Base-by-base conservation (phyloP, 1,139 yeast genomes). In the Geotrichum citri-aurantii region DNA sequence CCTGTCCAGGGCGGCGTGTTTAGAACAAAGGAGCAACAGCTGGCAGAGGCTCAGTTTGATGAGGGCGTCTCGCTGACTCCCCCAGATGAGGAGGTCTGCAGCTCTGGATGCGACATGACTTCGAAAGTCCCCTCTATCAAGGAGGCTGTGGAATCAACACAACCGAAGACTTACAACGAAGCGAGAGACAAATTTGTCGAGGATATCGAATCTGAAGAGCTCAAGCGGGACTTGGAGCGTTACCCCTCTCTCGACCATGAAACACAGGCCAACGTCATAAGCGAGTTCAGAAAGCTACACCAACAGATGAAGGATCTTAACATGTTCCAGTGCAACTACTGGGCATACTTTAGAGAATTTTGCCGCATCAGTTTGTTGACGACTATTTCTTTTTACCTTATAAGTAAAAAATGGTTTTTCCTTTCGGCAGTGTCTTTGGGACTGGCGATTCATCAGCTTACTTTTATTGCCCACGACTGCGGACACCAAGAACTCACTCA, bases 381-480 rank as follows among this genome's bases (percentile, higher is more conserved):
- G 56, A 65, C 79, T 3, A 76, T 79, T 59, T 75, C 88, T 1
- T 76, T 81, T 56, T 73, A 80, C 19, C 81, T 84, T 58, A 77
- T 81, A 55, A 50, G 48, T 17, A 63, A 66, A 23, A 59, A 59
- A 31, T 77, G 80, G 70, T 77, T 82, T 61, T 72, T 76, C 40
- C 51, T 79, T 19, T 85, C 93, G 66, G 96, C 95, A 0, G 61
- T 85, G 1, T 75, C 74, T 55, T 75, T 90, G 64, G 97, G 95
- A 0, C 68, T 84, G 56, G 90, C 88, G 19, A 91, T 97, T 97
- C 97, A 90, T 66, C 97, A 90, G 70, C 79, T 88, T 68, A 87
- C 91, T 0, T 91, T 90, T 68, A 84, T 89, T 59, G 97, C 86
- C 0, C 97, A 90, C 67, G 97, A 90, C 72, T 90, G 96, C 0